Conservation (phyloP, 129 eudicot species). For the Flaveria trinervia region DNA sequence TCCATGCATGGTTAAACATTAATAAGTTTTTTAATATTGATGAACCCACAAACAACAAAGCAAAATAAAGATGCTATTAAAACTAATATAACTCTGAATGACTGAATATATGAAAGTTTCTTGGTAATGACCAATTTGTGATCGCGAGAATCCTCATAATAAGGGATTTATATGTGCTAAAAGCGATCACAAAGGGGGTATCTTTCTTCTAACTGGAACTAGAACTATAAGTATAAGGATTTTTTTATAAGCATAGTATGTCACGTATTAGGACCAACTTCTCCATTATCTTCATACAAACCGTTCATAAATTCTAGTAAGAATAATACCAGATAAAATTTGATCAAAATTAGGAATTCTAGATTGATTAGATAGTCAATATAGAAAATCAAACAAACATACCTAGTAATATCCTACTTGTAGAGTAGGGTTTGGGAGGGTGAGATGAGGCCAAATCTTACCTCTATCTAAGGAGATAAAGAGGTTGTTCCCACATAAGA, state of each 20-base stretch:
- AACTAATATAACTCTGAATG: not conserved
- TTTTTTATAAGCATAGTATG: not conserved
- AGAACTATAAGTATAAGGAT: too few relatives aligned
- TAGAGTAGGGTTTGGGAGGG: not conserved
- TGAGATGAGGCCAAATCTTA: not conserved
- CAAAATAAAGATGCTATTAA: not conserved
- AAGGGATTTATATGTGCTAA: not conserved
- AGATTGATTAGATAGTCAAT: not conserved
- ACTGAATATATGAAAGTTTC: not conserved
- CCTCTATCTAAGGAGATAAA: not conserved
- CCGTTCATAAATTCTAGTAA: not conserved
- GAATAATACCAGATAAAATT: not conserved
- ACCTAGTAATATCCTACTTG: not conserved
- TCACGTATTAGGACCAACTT: not conserved
- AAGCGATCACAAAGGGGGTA: not conserved
- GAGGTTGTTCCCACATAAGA: not conserved
- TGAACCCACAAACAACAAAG: conserved; percentile 6
- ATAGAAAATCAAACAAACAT: not conserved
- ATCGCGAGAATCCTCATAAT: not conserved
- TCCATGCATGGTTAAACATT: not conserved
- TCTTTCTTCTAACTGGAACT: not conserved
- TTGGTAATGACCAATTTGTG: not conserved
- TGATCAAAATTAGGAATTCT: not conserved
- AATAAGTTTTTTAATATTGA: not conserved
- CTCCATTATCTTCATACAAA: not conserved